A percentile compares a stretch with the other conserved stretches of the same genome.
phyloP scores from a whole-genome alignment of 1,284 basidiomycete genomes.

The Ustilago hordei region DNA sequence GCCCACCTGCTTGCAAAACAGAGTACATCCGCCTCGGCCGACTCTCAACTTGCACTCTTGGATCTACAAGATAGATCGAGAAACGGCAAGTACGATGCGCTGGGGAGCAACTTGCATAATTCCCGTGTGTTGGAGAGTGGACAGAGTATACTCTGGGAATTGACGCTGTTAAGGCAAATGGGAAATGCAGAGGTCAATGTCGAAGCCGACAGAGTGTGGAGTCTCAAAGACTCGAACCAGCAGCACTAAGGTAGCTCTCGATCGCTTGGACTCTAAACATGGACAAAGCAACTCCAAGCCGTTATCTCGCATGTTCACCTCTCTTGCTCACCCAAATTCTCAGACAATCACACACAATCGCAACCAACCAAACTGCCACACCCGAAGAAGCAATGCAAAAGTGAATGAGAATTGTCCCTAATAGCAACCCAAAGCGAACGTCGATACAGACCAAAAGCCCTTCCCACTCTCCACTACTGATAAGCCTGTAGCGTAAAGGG shows the following conservation, averaged over 20 bases:
- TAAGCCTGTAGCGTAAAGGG: conserved; percentile 49
- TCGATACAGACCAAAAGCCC: no score
- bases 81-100: conserved; percentile 23
- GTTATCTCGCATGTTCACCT: not conserved
- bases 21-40: conserved; percentile 6
- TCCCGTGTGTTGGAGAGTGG: conserved; percentile 23
- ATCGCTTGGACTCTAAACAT: no score
- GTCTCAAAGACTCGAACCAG: conserved; percentile 19
- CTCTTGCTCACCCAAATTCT: conserved; percentile 1
- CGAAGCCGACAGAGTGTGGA: conserved; percentile 22
- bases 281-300: no score
- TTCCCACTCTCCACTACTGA: conserved; percentile 13
- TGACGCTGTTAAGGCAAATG: conserved; percentile 4
- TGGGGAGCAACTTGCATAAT: conserved; percentile 23
- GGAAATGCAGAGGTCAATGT: conserved; percentile 1
- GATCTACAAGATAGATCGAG: conserved; percentile 34
- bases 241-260: not conserved
- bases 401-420: conserved; percentile 19
- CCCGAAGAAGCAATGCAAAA: not conserved
- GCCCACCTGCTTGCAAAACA: conserved; percentile 31
- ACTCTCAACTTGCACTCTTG: conserved; percentile 30
- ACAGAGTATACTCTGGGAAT: conserved; percentile 37
- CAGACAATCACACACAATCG: not conserved
- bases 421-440: no score
- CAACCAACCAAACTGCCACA: not conserved